These are phyloP conservation scores for Garcia nutans DNA, from an alignment of 345 rosid genomes.

Conservation along the genomic window DNA sequence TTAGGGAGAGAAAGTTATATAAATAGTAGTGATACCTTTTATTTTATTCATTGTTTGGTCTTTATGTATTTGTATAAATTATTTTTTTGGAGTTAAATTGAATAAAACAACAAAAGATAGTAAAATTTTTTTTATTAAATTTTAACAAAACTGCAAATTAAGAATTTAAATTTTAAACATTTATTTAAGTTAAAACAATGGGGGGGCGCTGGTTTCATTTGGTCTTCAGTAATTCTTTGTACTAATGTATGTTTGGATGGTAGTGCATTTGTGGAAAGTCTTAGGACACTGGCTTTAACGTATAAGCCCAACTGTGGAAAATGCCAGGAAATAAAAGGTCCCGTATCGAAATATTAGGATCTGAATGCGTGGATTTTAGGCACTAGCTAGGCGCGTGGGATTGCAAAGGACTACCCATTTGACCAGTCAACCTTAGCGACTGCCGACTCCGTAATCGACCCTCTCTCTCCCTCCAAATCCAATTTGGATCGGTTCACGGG, in stretches of 20 bases:
- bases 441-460: constrained; percentile 37
- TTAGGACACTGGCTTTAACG: no score
- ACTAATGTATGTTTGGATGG: no score
- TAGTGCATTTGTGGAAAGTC: not conserved
- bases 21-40: not conserved
- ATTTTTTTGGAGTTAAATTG: no score
- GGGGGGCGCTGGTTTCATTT: no score
- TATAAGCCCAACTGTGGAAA: not conserved
- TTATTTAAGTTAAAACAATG: no score
- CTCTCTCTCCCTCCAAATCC: not conserved
- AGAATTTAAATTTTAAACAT: no score
- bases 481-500: not conserved
- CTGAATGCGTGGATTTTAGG: constrained; percentile 7
- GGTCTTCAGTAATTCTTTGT: no score
- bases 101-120: no score
- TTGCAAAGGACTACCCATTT: not conserved
- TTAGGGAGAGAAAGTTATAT: constrained; percentile 15
- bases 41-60: not conserved
- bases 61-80: no score
- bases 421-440: constrained; percentile 24
- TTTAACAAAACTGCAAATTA: no score
- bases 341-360: not conserved
- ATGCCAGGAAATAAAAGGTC: no score
- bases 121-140: no score
- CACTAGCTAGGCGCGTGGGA: constrained; percentile 5